These are phyloP conservation scores for Astrephomene gubernaculifera DNA, from an alignment of 139 green algal genomes.

Conservation along the genomic window DNA sequence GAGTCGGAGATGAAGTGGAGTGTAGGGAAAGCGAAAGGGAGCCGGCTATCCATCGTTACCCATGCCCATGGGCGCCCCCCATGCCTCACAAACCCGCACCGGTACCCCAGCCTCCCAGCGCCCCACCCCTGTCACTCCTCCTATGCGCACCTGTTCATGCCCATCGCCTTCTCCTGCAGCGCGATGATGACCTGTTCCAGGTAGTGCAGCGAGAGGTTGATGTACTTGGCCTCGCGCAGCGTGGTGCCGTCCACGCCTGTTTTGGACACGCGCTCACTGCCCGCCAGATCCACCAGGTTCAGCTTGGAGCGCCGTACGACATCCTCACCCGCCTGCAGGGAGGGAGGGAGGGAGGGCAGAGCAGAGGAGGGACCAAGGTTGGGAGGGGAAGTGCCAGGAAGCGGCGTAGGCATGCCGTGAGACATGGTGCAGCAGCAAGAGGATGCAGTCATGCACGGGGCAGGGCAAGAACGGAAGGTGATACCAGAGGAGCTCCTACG, in stretches of 20 bases:
- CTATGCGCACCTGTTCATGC: conserved; percentile 63
- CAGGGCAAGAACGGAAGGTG: too few relatives aligned
- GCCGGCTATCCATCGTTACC: too few relatives aligned
- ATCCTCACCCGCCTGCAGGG: conserved; percentile 63
- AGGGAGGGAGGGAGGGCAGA: background rate
- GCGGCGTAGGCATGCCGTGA: too few relatives aligned
- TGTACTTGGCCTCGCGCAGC: conserved; percentile 89
- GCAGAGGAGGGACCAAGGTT: too few relatives aligned
- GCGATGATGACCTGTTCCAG: conserved; percentile 85
- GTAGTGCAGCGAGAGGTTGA: conserved; percentile 90
- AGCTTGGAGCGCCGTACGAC: conserved; percentile 80
- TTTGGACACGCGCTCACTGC: conserved; percentile 75
- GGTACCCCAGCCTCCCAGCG: background rate
- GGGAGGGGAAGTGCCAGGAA: too few relatives aligned
- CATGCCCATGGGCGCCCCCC: too few relatives aligned
- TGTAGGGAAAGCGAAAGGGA: background rate
- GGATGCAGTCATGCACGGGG: too few relatives aligned
- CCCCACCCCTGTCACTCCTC: background rate
- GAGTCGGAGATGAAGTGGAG: background rate
- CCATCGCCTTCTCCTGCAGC: conserved; percentile 81
- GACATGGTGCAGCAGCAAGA: too few relatives aligned
- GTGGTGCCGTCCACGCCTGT: conserved; percentile 76
- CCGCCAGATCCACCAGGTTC: conserved; percentile 82
- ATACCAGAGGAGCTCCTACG: too few relatives aligned
- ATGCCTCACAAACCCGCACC: too few relatives aligned